Percentiles rank a stretch among this genome's conserved stretches.
phyloP scores from a whole-genome alignment of 1,139 yeast species.

The Suhomyces taliae region DNA sequence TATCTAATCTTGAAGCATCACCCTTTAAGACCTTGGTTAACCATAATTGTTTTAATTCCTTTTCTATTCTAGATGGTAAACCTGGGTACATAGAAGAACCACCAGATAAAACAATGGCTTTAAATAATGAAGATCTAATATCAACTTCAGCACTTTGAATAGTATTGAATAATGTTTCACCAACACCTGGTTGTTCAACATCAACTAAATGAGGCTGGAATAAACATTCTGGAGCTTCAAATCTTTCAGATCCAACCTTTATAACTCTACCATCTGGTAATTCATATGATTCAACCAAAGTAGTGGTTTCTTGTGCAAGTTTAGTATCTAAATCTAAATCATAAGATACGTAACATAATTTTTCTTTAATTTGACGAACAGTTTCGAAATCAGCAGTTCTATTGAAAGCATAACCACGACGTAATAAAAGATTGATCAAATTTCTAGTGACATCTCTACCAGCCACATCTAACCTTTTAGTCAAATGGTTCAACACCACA shows the following conservation, averaged over 20 bases:
- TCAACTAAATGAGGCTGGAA: constrained; percentile 98
- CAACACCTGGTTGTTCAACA: constrained; percentile 96
- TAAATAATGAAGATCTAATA: constrained; percentile 81
- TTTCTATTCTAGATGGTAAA: constrained; percentile 90
- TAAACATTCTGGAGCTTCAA: constrained; percentile 96
- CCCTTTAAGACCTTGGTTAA: constrained; percentile 82
- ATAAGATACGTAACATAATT: constrained; percentile 90
- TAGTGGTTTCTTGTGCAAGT: constrained; percentile 90
- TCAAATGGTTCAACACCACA: constrained; percentile 89
- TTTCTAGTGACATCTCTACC: constrained; percentile 98
- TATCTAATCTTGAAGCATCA: constrained; percentile 82
- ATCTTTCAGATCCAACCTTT: constrained; percentile 92
- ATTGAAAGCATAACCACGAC: constrained; percentile 97
- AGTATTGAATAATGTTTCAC: constrained; percentile 87
- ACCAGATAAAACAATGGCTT: constrained; percentile 92
- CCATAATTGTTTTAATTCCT: constrained; percentile 96
- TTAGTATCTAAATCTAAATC: constrained; percentile 88
- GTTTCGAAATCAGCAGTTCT: constrained; percentile 99
- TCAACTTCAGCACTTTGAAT: constrained; percentile 95
- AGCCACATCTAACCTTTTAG: constrained; percentile 92
- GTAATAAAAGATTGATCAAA: constrained; percentile 81
- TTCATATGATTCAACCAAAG: constrained; percentile 86
- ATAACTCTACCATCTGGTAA: constrained; percentile 96
- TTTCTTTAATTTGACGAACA: constrained; percentile 95
- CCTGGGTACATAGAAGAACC: constrained; percentile 99